Evolutionary conservation across 495 filamentous ascomycete species (phyloP), one percentile per base, ranked within the genome.

Genomic region (Hyaloscypha bicolor): DNA sequence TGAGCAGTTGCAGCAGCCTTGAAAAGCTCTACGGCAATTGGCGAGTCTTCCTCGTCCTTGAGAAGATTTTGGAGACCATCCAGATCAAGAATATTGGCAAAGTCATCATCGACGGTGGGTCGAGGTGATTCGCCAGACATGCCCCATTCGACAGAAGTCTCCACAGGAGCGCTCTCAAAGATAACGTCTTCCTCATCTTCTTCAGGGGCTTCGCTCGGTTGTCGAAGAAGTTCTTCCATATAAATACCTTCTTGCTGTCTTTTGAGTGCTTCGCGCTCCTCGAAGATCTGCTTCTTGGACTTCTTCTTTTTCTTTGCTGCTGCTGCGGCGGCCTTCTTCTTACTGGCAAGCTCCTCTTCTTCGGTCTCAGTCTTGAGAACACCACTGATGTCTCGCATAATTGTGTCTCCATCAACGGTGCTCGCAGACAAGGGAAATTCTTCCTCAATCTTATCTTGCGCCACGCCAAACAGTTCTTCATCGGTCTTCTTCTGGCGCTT

Each of bases 31-130:
- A 42, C 21, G 14, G 59, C 60, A 35, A 48, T 85, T 16, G 78
- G 81, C 57, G 92, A 80, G 70, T 91, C 93, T 80, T 93, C 94
- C 11, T 90, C 87, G 65, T 97, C 91, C 72, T 91, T 96, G 66
- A 90, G 76, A 31, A 90, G 62, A 67, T 90, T 82, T 63, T 96
- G 91, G 81, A 89, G 88, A 57, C 96, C 94, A 75, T 92, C 89
- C 48, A 90, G 77, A 71, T 93, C 89, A 60, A 96, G 76, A 2
- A 92, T 78, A 35, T 91, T 79, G 51, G 76, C 76, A 29, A 83
- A 78, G 75, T 92, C 87, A 72, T 93, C 91, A 53, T 89, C 84
- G 4, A 93, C 87, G 0, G 88, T 90, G 3, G 88, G 83, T 62
- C 84, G 61, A 25, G 73, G 73, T 29, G 21, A 11, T 32, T 71